These are phyloP conservation scores for Ustilago trichophora DNA, from an alignment of 1,284 basidiomycete genomes.

Conservation along the genomic window DNA sequence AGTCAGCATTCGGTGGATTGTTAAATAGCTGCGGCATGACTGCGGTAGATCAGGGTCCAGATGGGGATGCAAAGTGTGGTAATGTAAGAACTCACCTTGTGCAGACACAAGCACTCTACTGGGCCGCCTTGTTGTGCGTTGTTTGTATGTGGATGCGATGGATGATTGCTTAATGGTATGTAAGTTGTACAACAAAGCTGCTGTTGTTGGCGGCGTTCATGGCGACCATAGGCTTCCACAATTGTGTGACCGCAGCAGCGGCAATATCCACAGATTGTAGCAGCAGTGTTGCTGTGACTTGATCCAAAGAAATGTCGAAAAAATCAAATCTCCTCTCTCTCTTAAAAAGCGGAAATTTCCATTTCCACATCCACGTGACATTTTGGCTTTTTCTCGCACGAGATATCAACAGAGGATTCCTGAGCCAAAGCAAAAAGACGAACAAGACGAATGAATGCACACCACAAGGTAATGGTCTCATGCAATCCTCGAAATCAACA, in stretches of 20 bases:
- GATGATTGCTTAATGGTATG: too few species aligned
- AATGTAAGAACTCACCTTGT: slow-evolving; percentile 22
- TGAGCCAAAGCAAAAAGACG: too few species aligned
- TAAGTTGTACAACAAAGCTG: too few species aligned
- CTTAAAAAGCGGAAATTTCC: background rate
- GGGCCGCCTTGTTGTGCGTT: slow-evolving; percentile 23
- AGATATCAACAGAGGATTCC: too few species aligned
- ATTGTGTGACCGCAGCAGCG: slow-evolving; percentile 24
- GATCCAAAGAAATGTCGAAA: background rate
- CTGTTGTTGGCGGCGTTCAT: slow-evolving; percentile 2
- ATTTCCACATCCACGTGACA: too few species aligned
- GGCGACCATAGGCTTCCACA: background rate
- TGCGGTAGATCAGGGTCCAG: slow-evolving; percentile 18
- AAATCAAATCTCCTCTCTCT: too few species aligned
- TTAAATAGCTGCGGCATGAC: slow-evolving; percentile 4
- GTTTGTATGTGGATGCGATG: background rate
- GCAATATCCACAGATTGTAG: background rate
- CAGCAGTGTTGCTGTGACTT: too few species aligned
- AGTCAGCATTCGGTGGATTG: too few species aligned
- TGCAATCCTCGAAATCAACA: too few species aligned
- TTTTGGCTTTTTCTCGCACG: slow-evolving; percentile 2
- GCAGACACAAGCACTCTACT: slow-evolving; percentile 29
- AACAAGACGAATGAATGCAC: too few species aligned
- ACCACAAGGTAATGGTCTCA: too few species aligned
- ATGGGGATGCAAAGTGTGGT: too few species aligned